These are phyloP conservation scores for Insectozyma bohioensis DNA, from an alignment of 1,139 yeast genomes.

Conservation along the genomic window DNA sequence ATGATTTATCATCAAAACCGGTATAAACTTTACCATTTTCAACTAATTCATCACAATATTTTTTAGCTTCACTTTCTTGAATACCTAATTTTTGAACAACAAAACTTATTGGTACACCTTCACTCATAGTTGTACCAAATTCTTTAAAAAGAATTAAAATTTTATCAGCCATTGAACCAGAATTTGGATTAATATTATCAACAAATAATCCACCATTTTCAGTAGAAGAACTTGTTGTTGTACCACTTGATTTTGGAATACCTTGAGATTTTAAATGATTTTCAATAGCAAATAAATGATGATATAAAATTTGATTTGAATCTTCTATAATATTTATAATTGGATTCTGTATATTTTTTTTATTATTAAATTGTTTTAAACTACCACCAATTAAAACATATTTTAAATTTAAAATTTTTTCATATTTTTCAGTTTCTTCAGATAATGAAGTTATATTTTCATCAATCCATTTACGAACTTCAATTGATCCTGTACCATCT, in stretches of 20 bases:
- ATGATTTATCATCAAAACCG: constrained; percentile 66
- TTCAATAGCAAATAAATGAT: constrained; percentile 69
- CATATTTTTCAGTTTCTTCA: constrained; percentile 37
- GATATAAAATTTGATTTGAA: constrained; percentile 75
- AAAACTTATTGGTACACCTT: constrained; percentile 68
- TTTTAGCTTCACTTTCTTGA: constrained; percentile 47
- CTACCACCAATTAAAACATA: constrained; percentile 76
- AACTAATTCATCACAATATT: constrained; percentile 51
- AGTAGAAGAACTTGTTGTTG: constrained; percentile 2
- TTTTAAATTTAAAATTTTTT: constrained; percentile 25
- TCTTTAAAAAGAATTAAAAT: constrained; percentile 52
- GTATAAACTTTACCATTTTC: constrained; percentile 67
- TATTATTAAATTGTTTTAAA: constrained; percentile 67
- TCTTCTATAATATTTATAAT: constrained; percentile 61
- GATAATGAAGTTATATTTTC: constrained; percentile 40
- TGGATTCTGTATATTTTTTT: constrained; percentile 65
- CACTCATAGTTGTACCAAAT: constrained; percentile 58
- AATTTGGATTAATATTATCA: constrained; percentile 17
- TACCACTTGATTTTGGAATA: constrained; percentile 14
- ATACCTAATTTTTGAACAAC: constrained; percentile 57
- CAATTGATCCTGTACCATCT: constrained; percentile 82
- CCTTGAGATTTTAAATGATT: constrained; percentile 59
- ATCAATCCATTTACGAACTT: constrained; percentile 70
- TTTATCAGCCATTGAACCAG: constrained; percentile 37
- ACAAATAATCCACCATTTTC: constrained; percentile 42